Conservation (phyloP, 495 filamentous ascomycete species). For the Penicillium canariense region DNA sequence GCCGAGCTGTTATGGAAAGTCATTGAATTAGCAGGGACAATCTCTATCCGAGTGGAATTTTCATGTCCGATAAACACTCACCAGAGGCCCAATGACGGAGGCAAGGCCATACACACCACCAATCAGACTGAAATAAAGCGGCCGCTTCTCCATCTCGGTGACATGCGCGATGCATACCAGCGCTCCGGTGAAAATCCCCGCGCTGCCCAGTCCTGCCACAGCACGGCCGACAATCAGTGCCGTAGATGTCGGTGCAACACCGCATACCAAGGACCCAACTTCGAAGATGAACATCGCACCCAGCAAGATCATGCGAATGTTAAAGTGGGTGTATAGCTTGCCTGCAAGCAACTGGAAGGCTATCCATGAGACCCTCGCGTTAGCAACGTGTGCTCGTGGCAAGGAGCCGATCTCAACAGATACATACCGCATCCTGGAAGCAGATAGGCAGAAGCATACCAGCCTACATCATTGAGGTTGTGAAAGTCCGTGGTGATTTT, state of each 20-base stretch:
- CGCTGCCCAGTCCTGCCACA: conserved; percentile 69
- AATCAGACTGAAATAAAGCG: conserved; percentile 43
- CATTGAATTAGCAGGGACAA: background rate
- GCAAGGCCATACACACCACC: conserved; percentile 49
- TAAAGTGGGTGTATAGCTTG: conserved; percentile 44
- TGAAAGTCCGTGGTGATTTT: conserved; percentile 25
- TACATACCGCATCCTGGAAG: conserved; percentile 33
- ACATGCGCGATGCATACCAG: conserved; percentile 52
- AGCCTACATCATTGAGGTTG: conserved; percentile 41
- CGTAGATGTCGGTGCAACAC: conserved; percentile 61
- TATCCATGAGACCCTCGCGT: no score
- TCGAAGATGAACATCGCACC: conserved; percentile 56
- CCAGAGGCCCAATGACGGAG: conserved; percentile 40
- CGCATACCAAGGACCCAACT: conserved; percentile 66
- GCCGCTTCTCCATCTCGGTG: conserved; percentile 49
- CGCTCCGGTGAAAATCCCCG: conserved; percentile 47
- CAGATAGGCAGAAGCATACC: conserved; percentile 51
- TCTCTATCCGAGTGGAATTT: background rate
- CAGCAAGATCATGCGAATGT: conserved; percentile 38
- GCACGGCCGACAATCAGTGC: conserved; percentile 76
- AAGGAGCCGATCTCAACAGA: background rate
- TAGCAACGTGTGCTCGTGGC: background rate
- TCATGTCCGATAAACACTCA: conserved; percentile 17
- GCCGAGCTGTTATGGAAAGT: background rate
- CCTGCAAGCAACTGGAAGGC: conserved; percentile 38